Evolutionary conservation across 345 rosid genomes (phyloP), one percentile per base, ranked within the genome.

Genomic region (Theobroma cacao): DNA sequence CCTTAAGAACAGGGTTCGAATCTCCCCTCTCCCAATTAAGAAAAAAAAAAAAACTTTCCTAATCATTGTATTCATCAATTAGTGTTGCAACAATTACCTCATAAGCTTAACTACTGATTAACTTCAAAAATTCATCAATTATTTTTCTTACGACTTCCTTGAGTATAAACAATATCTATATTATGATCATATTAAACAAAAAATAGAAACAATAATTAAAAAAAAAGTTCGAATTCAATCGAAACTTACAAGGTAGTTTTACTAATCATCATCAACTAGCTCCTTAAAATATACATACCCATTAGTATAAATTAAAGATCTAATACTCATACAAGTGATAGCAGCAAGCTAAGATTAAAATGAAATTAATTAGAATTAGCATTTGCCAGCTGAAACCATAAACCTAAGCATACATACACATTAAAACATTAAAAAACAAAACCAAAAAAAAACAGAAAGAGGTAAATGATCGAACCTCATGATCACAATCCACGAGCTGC

Each of bases 401-500:
- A 12, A 47, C 13, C 52, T 1, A 43, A 24, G 53, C 24, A 70
- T 28, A 30, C 59, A 45, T 18, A 7, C n/a, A 33, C 11, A 52
- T 11, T 34, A 20, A 33, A 72, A 22, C 9, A 4, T 18, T 5
- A 4, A 5, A 69, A 12, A 52, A 24, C 3, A 5, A 45, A 24
- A 17, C 0, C 1, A 2, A 22, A 50, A 73, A 33, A 64, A 47
- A 33, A 7, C 20, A 67, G n/a, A n/a, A n/a, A n/a, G n/a, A n/a
- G 48, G 22, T 2, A 65, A n/a, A 22, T 38, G 41, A 73, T 15
- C 65, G 31, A 80, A 95, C 99, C 99, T 96, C 98, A 17, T 96
- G 98, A 78, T 96, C 99, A 79, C 99, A 96, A 79, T 96, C 99
- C 75, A 96, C 99, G 68, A 96, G 98, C 90, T 96, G 99, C 70